Percentiles rank a stretch among this genome's conserved stretches.
Evolutionary conservation across 1,139 yeast species (phyloP).

Genomic region (Blastobotrys capitulatus): DNA sequence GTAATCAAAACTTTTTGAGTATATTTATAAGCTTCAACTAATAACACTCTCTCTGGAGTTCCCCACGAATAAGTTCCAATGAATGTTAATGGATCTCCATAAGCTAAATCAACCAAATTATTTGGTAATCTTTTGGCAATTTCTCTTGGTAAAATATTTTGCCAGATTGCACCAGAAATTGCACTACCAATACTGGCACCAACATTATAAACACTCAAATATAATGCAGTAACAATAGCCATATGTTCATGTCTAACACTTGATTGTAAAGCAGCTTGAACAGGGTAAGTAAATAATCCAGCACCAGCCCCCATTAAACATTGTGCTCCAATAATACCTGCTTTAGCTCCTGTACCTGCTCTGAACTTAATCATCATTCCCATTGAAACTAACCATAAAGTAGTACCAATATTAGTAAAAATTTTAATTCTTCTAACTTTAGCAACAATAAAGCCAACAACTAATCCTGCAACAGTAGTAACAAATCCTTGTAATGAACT

Average conservation of each 20-base stretch:
- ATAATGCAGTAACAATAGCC: slow-evolving; percentile 41
- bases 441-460: slow-evolving; percentile 50
- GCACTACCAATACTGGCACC: slow-evolving; percentile 44
- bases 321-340: slow-evolving; percentile 62
- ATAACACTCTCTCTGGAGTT: slow-evolving; percentile 1
- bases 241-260: slow-evolving; percentile 49
- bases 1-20: slow-evolving; percentile 4
- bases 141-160: slow-evolving; percentile 34
- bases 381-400: slow-evolving; percentile 50
- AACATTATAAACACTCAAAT: slow-evolving; percentile 37
- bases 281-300: slow-evolving; percentile 61
- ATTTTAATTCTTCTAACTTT: slow-evolving; percentile 48
- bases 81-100: slow-evolving; percentile 7
- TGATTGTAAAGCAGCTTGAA: slow-evolving; percentile 60
- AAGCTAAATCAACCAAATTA: neutral
- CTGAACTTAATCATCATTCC: slow-evolving; percentile 55
- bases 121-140: neutral
- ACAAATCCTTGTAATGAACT: slow-evolving; percentile 57
- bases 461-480: slow-evolving; percentile 53
- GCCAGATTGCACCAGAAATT: slow-evolving; percentile 45
- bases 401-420: slow-evolving; percentile 53
- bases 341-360: slow-evolving; percentile 43
- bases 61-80: slow-evolving; percentile 3
- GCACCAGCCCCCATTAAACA: slow-evolving; percentile 67
- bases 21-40: slow-evolving; percentile 3